Base-by-base conservation (phyloP, 805 yeast genomes). In the Ogataea nonfermentans region DNA sequence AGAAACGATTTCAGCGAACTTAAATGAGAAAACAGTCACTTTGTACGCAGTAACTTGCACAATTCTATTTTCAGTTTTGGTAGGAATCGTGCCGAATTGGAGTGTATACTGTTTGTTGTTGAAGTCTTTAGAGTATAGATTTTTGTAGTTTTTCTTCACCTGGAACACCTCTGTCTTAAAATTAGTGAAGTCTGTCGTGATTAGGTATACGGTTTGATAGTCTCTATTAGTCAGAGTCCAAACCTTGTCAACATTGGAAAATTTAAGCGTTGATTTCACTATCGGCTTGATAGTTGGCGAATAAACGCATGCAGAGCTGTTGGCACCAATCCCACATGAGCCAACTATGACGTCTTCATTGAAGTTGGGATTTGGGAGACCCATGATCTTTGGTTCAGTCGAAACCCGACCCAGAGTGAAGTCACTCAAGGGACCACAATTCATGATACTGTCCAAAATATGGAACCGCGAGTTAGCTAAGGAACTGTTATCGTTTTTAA, bases 31-130 rank as follows among this genome's bases (percentile, higher is more conserved):
- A 2, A 86, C 56, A 22, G 73, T 70, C 22, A 88, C 71, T 37
- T 77, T 79, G 26, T 76, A 73, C 0, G 84, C 76, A 1, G 93
- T 81, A 2, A 87, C 78, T 57, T 89, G 96, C 12, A 88, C 73
- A 25, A 87, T 78, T 49, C 77, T 71, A 26, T 76, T 72, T 6
- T 79, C 74, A 16, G 61, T 58, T 2, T 34, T 33, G 2, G 49
- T 28, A 9, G 42, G 16, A 6, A 56, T 43, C 29, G 81, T 78
- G 15, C 82, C 84, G 53, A 84, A 78, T 24, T 78, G 78, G 9
- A 87, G 67, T 0, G 95, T 87, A 11, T 73, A 65, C 23, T 78
- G 77, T 40, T 79, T 74, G 42, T 78, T 74, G 41, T 78, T 74
- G 53, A 86, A 83, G 47, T 78, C 81, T 35, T 76, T 74, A 4